Evolutionary conservation across 192 early-diverging fungal genomes (phyloP), one percentile per base, ranked within the genome.

Genomic region (Chytriomyces confervae): DNA sequence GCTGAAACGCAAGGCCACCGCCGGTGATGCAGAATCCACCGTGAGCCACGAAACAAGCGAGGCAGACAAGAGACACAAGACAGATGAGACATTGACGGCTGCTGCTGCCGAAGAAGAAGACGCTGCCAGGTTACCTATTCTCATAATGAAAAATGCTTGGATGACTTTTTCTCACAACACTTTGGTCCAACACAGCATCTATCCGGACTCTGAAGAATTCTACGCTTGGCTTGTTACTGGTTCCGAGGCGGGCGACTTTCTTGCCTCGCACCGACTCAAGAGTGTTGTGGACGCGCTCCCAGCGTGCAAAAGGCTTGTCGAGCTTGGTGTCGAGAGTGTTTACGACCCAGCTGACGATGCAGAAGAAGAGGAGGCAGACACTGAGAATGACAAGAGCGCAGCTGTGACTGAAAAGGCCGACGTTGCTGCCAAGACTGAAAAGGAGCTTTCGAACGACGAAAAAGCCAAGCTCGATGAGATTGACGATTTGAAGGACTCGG

Each of bases 201-300:
- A 77, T 47, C 75, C 75, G 0, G 75, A 77, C 75, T 27, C 75
- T 7, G 76, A 68, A 62, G 51, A 69, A 6, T 77, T 77, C 67
- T 77, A 70, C 61, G 76, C 76, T 7, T 77, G 76, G 76, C 76
- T 69, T 2, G 66, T 70, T 45, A 62, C 51, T 3, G 76, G 76
- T 9, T 36, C 36, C 44, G 51, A 53, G 1, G 53, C 66, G 13
- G 76, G 76, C 6, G 49, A 66, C 51, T 77, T 77, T 57, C 76
- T 77, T 3, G 76, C 76, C 24, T 36, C 29, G 11, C 76, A 77
- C 76, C 51, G 76, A 7, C 6, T 47, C 11, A 61, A 77, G 50
- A 69, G 50, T 43, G 16, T 50, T 18, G 76, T 53, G 43, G 66
- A n/a, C n/a, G 76, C 76, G 23, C 66, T 77, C 44, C 66, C 76